Base-by-base conservation (phyloP, 306 rosid species). In the Dalbergia cochinchinensis region DNA sequence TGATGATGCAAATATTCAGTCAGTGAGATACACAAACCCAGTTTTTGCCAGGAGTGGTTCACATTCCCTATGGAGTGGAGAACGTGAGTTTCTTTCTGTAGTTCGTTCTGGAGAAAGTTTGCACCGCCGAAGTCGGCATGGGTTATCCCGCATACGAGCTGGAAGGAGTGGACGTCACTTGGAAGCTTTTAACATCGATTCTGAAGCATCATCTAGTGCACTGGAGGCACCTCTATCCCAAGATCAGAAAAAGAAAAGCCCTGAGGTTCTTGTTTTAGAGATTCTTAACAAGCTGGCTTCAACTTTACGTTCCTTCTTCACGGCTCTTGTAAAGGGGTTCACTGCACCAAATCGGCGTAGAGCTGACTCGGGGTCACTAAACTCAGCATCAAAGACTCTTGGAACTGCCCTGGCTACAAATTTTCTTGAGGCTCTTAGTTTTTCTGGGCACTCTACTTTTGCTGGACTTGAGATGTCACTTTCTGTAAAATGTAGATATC, bases 221-320 rank as follows among this genome's bases (percentile, higher is more conserved):
- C 72, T 73, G 1, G 99, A 93, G 84, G 66, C 85, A 83, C 77
- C 94, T 83, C 72, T 83, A 37, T 82, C 93, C 54, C 98, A 87
- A 74, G 98, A 95, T 86, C 72, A 90, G 85, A 93, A 91, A 82
- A 95, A 93, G 92, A 95, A 95, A 90, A 93, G 98, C 62, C 99
- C 99, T 18, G 97, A 91, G 59, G 90, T 91, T 86, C 88, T 95
- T 76, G 89, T 88, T 44, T 74, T 70, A 7, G 99, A 95, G 81
- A 91, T 87, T 91, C 89, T 95, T 69, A 93, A 85, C 84, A 95
- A 90, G 91, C 89, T 95, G 79, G 92, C 96, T 44, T 88, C 96
- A 58, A 90, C 97, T 11, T 53, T 92, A 80, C 98, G 94, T 67
- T 87, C 97, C 74, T 95, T 95, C 89, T 93, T 89, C 88, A 90